Base-by-base conservation (phyloP, 345 rosid genomes). In the Dipteronia sinensis region DNA sequence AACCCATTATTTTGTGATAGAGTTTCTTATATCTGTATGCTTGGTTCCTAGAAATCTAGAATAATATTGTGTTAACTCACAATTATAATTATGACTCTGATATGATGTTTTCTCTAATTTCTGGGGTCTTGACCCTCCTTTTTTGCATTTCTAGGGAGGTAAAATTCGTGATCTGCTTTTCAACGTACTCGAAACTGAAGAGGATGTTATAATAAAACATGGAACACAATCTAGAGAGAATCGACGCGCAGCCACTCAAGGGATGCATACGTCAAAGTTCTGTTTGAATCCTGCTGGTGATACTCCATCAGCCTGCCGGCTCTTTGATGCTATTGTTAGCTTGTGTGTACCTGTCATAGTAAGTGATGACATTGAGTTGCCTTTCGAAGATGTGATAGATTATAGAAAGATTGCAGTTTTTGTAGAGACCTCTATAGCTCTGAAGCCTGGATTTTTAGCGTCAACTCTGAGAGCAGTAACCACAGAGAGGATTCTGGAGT, bases 281-380 rank as follows among this genome's bases (percentile, higher is more conserved):
- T 96, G 99, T 82, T 80, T 96, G 75, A 91, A 90, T 84, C 99
- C 99, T 82, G 99, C 99, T 15, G 98, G 99, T 44, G 99, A 96
- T 78, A 96, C 99, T 34, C 99, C 99, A 23, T 96, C 99, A 7
- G 98, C 98, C 27, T 94, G 99, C 84, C 88, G 99, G 62, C 94
- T 96, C 27, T 96, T 96, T 85, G 99, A 96, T 90, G 80, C 99
- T 64, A 96, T 96, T 23, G 98, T 96, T 78, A 96, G 99, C 85
- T 83, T 96, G 90, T 96, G 99, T 77, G 86, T 96, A 67, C 99
- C 99, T 0, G 94, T 96, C 70, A 90, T 96, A 49, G 82, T 94
- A 55, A 96, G 99, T 83, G 94, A 94, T 77, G 85, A 85, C 55
- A 96, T 96, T 10, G 98, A 96, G 89, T 83, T 96, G 82, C 99